Evolutionary conservation across 805 yeast genomes (phyloP), one percentile per base, ranked within the genome.

Genomic region (Yarrowia yakushimensis): DNA sequence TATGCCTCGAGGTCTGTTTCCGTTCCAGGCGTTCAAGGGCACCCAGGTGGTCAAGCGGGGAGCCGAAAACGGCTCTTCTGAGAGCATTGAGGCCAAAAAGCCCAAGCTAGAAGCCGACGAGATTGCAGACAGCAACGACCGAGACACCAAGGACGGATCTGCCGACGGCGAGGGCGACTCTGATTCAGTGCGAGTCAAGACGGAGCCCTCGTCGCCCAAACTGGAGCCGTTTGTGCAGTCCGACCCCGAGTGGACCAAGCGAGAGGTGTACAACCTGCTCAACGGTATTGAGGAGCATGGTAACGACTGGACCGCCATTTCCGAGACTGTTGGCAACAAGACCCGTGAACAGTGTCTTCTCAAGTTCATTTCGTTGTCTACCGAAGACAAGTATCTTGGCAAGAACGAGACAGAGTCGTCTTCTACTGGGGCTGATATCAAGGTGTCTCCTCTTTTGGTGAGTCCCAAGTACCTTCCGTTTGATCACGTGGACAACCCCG

Each of bases 1-100:
- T 73, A 88, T 96, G 0, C 97, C 97, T 54, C 80, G 96, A 66
- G 97, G 97, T 0, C 76, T 90, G 68, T 91, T 90, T 72, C 97
- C 97, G 18, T 92, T 90, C 75, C 92, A 90, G 72, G 41, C 42
- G 7, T 88, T 84, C 74, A 87, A 86, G 65, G 82, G 86, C 45
- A 83, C 85, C 84, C 86, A 18, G n/a, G 55, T 72, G 73, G 2
- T 60, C 60, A 52, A 52, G 30, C 59, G 59, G 15, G 2, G 25
- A 2, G 36, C 18, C 15, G 59, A 52, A 25, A 36, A 52, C 9
- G 59, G 59, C 23, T 20, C 55, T 3, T 2, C 18, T 30, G 55
- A 20, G 12, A 39, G 22, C 28, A 46, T 15, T n/a, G 41, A 30
- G 46, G 28, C 39, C 60, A 46, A 23, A 43, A 42, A 31, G 36